Percentiles rank a stretch among this genome's conserved stretches.
Evolutionary conservation across 257 asterid species (phyloP).

Genomic region (Pogostemon cablin): DNA sequence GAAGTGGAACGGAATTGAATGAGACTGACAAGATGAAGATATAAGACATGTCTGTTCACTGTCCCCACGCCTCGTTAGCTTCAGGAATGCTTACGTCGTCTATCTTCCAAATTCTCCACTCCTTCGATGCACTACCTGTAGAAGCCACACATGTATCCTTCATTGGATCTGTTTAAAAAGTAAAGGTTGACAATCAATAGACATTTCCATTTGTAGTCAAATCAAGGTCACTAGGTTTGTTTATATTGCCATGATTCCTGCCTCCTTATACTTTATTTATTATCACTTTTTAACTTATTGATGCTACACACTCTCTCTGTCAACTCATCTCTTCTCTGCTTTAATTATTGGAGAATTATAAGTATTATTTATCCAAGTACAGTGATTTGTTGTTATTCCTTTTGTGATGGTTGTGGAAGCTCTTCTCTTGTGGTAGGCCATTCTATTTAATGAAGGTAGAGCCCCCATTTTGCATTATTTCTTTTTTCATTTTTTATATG

Average conservation of each 20-base stretch:
- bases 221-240: constrained; percentile 32
- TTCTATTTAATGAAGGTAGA: constrained; percentile 38
- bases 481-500: neutral
- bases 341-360: constrained; percentile 7
- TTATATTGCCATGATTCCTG: constrained; percentile 40
- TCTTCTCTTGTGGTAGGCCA: constrained; percentile 25
- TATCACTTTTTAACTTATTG: constrained; percentile 13
- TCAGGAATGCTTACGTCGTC: constrained; percentile 43
- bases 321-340: constrained; percentile 17
- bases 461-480: constrained; percentile 25
- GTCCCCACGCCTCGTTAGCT: constrained; percentile 44
- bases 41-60: constrained; percentile 36
- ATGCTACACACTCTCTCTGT: neutral
- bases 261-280: neutral
- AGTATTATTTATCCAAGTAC: neutral
- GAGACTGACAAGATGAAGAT: constrained; percentile 39
- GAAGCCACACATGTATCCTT: constrained; percentile 24
- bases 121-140: constrained; percentile 6
- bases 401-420: neutral
- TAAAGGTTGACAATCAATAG: constrained; percentile 32
- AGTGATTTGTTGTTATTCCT: neutral
- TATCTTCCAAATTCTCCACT: constrained; percentile 52
- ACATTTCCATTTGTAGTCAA: constrained; percentile 41
- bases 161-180: constrained; percentile 27
- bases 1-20: constrained; percentile 30